These are phyloP conservation scores for Lachancea meyersii DNA, from an alignment of 805 yeast genomes.

Conservation along the genomic window DNA sequence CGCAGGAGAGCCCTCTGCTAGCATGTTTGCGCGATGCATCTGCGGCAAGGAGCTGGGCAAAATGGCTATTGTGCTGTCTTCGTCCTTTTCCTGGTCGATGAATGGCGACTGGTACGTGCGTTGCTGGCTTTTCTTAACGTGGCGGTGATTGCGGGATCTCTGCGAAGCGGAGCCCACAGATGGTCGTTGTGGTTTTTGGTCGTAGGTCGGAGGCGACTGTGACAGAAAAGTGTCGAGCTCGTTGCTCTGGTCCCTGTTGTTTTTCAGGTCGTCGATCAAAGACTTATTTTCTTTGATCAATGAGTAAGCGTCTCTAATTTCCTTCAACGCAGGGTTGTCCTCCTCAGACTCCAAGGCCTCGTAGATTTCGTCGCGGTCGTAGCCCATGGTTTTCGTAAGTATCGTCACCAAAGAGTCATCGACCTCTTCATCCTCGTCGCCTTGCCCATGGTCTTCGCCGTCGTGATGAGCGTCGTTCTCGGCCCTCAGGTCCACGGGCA, in stretches of 20 bases:
- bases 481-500: conserved; percentile 38
- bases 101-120: conserved; percentile 32
- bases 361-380: conserved; percentile 73
- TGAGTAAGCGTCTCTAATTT: conserved; percentile 80
- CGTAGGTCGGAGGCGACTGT: conserved; percentile 53
- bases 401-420: conserved; percentile 75
- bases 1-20: conserved; percentile 49
- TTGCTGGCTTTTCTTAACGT: conserved; percentile 18
- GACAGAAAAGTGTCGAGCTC: conserved; percentile 54
- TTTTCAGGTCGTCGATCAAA: conserved; percentile 59
- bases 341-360: conserved; percentile 52
- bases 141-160: conserved; percentile 8
- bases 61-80: conserved; percentile 77
- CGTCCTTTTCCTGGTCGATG: conserved; percentile 29
- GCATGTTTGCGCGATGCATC: conserved; percentile 90
- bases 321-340: conserved; percentile 51
- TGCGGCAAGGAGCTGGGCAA: conserved; percentile 92
- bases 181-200: conserved; percentile 15
- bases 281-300: conserved; percentile 73
- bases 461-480: conserved; percentile 11
- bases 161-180: conserved; percentile 9
- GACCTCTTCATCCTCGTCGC: conserved; percentile 31
- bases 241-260: conserved; percentile 37
- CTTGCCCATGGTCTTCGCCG: conserved; percentile 17
- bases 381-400: conserved; percentile 80